Evolutionary conservation across 176 grass and related monocot species (phyloP), one percentile per base, ranked within the genome.

Genomic region (Avena eriantha): DNA sequence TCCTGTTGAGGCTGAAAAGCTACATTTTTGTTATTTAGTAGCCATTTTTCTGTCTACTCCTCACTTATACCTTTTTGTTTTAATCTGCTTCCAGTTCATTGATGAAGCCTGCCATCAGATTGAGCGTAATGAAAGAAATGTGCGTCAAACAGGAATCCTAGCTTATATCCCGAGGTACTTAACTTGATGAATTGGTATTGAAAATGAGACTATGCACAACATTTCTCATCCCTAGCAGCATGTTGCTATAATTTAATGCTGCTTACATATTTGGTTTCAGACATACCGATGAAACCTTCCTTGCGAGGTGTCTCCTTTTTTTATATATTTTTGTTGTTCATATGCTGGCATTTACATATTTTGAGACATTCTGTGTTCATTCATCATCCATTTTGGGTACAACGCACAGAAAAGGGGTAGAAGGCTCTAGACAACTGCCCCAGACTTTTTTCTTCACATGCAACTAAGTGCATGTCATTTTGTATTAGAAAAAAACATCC

Each of bases 51-150:
- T 83, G 4, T 53, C 72, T 69, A 45, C 56, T 31, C 85, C 54
- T 76, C 63, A 77, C 78, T 80, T 76, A 51, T 65, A 24, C 46
- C 36, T 35, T 80, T 45, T 87, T 36, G 46, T 86, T 63, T 22
- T 57, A 86, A 21, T 72, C 73, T 83, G 23, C 73, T 70, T 86
- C 86, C 89, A 99, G 97, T 99, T 96, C 91, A 93, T 96, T 71
- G 97, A 96, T 88, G 97, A 99, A 84, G 90, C 92, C 5, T 99
- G 97, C 83, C 90, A 96, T 93, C 93, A 96, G 78, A 96, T 96
- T 69, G 97, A 99, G 81, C 93, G 97, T 17, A 94, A 96, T 57
- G 96, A 96, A 85, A 93, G 93, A 77, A 99, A 95, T 90, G 63
- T 90, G 8, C 94, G 94, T 35, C 94, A 92, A 71, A 86, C 90